These are phyloP conservation scores for Boechera retrofracta DNA, from an alignment of 345 rosid genomes.

Conservation along the genomic window DNA sequence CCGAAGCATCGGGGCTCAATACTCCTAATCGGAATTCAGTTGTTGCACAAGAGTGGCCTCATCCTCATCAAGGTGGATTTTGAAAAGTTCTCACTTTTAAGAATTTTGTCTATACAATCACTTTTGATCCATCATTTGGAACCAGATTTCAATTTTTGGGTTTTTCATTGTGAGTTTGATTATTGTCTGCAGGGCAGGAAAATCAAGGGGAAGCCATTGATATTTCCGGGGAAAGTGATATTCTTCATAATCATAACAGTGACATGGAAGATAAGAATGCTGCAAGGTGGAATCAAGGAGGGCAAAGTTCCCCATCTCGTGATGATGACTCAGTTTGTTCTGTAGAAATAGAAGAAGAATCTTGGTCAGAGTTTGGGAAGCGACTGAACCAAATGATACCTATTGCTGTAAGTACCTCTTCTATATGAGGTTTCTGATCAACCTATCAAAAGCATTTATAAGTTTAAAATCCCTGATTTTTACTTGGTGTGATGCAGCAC, in stretches of 20 bases:
- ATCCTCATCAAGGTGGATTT: constrained; percentile 41
- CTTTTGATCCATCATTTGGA: constrained; percentile 12
- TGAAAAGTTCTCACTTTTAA: constrained; percentile 36
- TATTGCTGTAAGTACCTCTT: constrained; percentile 62
- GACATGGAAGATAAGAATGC: constrained; percentile 40
- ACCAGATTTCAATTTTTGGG: neutral
- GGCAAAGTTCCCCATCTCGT: constrained; percentile 40
- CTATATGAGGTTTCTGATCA: constrained; percentile 10
- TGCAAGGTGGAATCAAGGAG: constrained; percentile 24
- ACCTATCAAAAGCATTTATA: neutral
- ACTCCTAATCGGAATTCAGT: constrained; percentile 53
- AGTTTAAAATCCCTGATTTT: neutral
- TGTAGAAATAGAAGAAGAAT: constrained; percentile 63
- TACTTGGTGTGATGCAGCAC: constrained; percentile 42
- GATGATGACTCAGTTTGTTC: constrained; percentile 50
- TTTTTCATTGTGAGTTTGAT: neutral
- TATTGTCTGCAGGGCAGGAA: constrained; percentile 44
- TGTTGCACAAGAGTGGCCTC: constrained; percentile 70
- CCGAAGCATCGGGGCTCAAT: constrained; percentile 53
- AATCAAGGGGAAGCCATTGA: constrained; percentile 34
- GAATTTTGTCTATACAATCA: constrained; percentile 18
- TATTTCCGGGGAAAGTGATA: constrained; percentile 26
- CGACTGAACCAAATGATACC: constrained; percentile 76
- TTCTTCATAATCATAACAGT: constrained; percentile 20
- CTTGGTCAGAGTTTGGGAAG: constrained; percentile 65